Evolutionary conservation across 805 yeast species (phyloP), one percentile per base, ranked within the genome.

Genomic region (Candida silvicultrix): DNA sequence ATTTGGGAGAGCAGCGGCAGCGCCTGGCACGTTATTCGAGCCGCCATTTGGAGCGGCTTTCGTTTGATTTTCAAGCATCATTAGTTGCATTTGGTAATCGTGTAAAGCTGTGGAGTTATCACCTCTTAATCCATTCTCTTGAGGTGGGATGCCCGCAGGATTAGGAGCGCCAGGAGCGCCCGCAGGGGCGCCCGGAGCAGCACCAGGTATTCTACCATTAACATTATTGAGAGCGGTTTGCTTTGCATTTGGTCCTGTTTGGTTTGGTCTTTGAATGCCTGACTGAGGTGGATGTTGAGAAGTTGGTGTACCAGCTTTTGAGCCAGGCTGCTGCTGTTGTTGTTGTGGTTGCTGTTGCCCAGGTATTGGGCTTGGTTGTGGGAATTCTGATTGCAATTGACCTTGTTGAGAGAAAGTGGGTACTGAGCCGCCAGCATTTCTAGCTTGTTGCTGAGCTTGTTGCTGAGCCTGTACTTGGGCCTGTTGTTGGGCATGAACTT

Each of bases 61-160:
- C 57, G 83, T 86, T 58, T 85, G 90, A 50, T 78, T 79, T 56
- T 87, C 95, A 57, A 87, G 67, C 54, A 83, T 65, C 76, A 84
- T 77, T 53, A 85, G 68, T 60, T 86, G 92, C 71, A 79, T 81
- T 62, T 87, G 95, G 62, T 87, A 87, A 56, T 87, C 95, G 53
- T 83, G 86, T 38, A 87, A 66, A 2, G 89, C 89, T 50, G 73
- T 74, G 47, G 47, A 38, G 42, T 51, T 53, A 39, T 55, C 61
- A 19, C 52, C 53, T 41, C 58, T 46, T 14, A 50, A 35, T 0
- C 51, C 52, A 28, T 43, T 44, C 8, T 52, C 54, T 37, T 20
- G 39, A 15, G 18, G 25, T 20, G 16, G 25, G n/a, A 9, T 20
- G 9, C 40, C 25, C 12, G 11, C 9, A 12, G 22, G 22, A 16